These are phyloP conservation scores for Sugiyamaella mastotermitis DNA, from an alignment of 805 yeast genomes.

Conservation along the genomic window DNA sequence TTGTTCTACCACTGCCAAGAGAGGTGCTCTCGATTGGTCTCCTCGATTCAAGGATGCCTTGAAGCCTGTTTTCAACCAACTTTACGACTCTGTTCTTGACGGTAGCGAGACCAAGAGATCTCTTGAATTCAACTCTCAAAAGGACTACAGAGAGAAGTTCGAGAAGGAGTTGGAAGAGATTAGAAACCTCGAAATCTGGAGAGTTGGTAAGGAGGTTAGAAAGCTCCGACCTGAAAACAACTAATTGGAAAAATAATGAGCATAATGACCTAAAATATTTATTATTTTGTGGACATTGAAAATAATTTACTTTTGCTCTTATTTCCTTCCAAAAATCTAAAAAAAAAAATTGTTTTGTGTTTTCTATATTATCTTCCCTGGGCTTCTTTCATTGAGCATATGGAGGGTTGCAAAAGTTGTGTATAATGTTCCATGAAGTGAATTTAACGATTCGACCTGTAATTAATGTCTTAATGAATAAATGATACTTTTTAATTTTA, in stretches of 20 bases:
- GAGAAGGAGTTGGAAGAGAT: conserved; percentile 89
- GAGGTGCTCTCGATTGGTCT: conserved; percentile 99
- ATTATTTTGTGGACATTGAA: background rate
- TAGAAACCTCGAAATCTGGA: conserved; percentile 99
- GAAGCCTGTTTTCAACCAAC: conserved; percentile 96
- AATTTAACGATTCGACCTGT: conserved; percentile 21
- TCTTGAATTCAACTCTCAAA: conserved; percentile 95
- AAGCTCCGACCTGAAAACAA: conserved; percentile 99
- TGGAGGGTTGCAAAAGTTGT: conserved; percentile 11
- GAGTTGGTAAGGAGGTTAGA: conserved; percentile 99
- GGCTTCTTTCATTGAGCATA: conserved; percentile 12
- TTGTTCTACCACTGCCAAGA: conserved; percentile 99
- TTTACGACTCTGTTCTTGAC: conserved; percentile 90
- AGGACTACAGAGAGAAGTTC: conserved; percentile 95
- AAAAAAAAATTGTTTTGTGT: conserved; percentile 1
- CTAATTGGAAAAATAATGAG: conserved; percentile 33
- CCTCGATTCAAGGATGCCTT: conserved; percentile 98
- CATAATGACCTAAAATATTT: background rate
- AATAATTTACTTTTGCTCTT: no score
- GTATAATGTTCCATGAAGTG: conserved; percentile 24
- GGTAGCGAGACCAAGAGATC: conserved; percentile 98
- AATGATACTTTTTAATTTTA: no score
- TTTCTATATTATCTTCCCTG: no score
- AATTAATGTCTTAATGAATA: no score
- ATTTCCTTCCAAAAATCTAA: no score